Evolutionary conservation across 1,284 basidiomycete genomes (phyloP).

Genomic region (Trametes versicolor): DNA sequence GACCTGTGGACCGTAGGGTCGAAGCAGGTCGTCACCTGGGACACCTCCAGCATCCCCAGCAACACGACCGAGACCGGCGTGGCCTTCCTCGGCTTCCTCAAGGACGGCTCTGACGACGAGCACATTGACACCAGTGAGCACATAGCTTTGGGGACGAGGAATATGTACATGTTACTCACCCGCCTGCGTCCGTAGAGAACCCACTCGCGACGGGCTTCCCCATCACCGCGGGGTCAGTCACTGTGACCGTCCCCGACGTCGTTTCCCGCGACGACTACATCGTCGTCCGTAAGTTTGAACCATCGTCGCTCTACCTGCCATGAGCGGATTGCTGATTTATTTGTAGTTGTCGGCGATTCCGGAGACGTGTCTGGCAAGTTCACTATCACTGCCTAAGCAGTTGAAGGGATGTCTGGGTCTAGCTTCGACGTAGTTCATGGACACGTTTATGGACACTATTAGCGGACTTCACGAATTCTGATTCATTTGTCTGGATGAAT

Average conservation of each 20-base stretch:
- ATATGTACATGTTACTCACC: not conserved
- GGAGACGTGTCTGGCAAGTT: conserved; percentile 47
- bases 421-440: too few species aligned
- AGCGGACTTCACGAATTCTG: not conserved
- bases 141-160: not conserved
- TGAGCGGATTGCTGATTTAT: not conserved
- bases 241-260: conserved; percentile 48
- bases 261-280: conserved; percentile 45
- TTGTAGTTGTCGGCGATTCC: conserved; percentile 49
- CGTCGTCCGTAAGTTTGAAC: conserved; percentile 48
- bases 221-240: conserved; percentile 44
- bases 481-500: too few species aligned
- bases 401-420: too few species aligned
- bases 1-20: conserved; percentile 25
- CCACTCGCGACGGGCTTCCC: conserved; percentile 50
- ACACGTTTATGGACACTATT: not conserved
- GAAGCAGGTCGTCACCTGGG: conserved; percentile 55
- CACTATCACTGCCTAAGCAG: conserved; percentile 37
- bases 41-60: conserved; percentile 37
- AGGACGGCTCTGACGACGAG: conserved; percentile 43
- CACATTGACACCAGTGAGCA: conserved; percentile 52
- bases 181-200: conserved; percentile 37
- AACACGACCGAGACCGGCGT: conserved; percentile 41
- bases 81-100: conserved; percentile 49
- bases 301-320: not conserved